Evolutionary conservation across 2,329 filamentous ascomycete species (phyloP).

Genomic region (Teratosphaeria zuluensis): DNA sequence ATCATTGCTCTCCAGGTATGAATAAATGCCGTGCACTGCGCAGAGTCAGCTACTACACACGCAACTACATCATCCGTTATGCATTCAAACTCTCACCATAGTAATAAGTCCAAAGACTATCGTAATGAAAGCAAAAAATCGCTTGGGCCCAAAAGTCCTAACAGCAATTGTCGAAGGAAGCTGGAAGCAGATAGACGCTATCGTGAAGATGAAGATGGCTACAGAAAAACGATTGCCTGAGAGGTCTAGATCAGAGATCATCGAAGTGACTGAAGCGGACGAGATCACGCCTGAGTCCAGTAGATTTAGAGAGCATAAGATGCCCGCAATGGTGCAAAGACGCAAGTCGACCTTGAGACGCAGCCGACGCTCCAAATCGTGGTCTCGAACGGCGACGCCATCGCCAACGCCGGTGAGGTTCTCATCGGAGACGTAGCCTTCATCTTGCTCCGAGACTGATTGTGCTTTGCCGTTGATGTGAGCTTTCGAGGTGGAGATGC

Average conservation of each 20-base stretch:
- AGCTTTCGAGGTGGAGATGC: not conserved
- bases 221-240: conserved; percentile 58
- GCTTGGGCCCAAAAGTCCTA: conserved; percentile 52
- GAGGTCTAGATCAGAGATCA: conserved; percentile 54
- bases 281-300: conserved; percentile 62
- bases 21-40: conserved; percentile 53
- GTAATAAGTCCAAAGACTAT: conserved; percentile 56
- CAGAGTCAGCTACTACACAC: not conserved
- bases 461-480: not conserved
- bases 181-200: conserved; percentile 58
- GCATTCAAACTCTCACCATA: conserved; percentile 23
- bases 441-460: not conserved
- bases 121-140: conserved; percentile 53
- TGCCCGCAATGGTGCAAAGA: conserved; percentile 59
- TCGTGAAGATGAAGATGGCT: conserved; percentile 64
- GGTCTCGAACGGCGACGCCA: not conserved
- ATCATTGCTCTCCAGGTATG: conserved; percentile 62
- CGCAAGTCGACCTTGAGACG: conserved; percentile 57
- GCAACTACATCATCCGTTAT: not conserved
- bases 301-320: conserved; percentile 61
- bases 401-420: not conserved
- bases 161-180: conserved; percentile 59
- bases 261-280: conserved; percentile 58
- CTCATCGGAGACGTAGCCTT: not conserved
- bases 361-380: conserved; percentile 27